Base-by-base conservation (phyloP, 2,329 filamentous ascomycete species). In the Fusarium sublunatum region DNA sequence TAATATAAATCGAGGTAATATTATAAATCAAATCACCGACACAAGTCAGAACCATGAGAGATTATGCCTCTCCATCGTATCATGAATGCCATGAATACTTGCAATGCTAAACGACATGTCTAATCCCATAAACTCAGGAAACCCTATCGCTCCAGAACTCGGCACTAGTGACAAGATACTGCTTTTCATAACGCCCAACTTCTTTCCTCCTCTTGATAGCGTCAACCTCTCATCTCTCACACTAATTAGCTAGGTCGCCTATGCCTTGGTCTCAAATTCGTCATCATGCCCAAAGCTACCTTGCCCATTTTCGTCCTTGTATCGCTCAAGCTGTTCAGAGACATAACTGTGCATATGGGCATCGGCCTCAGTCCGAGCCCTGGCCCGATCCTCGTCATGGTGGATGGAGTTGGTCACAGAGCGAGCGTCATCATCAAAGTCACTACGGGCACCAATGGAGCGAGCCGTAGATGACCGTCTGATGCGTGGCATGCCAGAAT, bases 381-480 rank as follows among this genome's bases (percentile, higher is more conserved):
- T 78, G 49, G 78, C 68, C 43, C 79, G 77, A 34, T 85, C 85
- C 13, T 79, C 77, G 12, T 76, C 75, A 5, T 72, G 68, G 35
- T 71, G 67, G n/a, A 73, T 67, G 6, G 72, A 74, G 49, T 74
- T 73, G 32, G 69, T 72, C 8, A 68, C 69, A 6, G 76, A 78
- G 28, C 61, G 73, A 1, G 47, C 68, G 44, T 78, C 76, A 19
- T 77, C 76, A 12, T 83, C 84, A 73, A 90, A 96, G 77, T 96
- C 93, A 73, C 91, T 95, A 49, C 92, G 87, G 51, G 88, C 87
- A 32, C 92, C 91, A 54, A 98, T 93, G 43, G 92, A 96, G 36
- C 94, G 88, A 39, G 87, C 87, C 0, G 91, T 93, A 5, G 92
- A 94, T 5, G 91, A 93, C 53, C 92, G 88, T 34, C 92, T 89